A percentile compares a stretch with the other conserved stretches of the same genome.
phyloP scores from a whole-genome alignment of 495 filamentous ascomycete species.

The Hypoxylon fragiforme region DNA sequence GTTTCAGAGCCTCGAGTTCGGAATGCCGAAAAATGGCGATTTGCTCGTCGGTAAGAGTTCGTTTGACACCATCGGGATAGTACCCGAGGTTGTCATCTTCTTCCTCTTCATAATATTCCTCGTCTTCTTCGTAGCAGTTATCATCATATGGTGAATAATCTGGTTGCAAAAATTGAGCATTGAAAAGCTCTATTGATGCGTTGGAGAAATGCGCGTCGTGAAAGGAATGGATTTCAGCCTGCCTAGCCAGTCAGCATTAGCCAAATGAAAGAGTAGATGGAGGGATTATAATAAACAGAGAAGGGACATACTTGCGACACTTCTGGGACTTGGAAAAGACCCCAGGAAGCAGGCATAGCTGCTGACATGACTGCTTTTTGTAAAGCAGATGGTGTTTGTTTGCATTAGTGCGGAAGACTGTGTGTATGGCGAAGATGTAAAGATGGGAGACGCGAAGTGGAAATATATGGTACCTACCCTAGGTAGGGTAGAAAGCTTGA shows the following conservation, averaged over 20 bases:
- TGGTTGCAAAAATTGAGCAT: slow-evolving; percentile 48
- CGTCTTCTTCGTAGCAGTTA: slow-evolving; percentile 36
- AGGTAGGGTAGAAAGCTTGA: too few species aligned
- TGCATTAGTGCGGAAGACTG: too few species aligned
- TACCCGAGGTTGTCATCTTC: slow-evolving; percentile 81
- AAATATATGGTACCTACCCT: too few species aligned
- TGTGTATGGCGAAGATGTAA: too few species aligned
- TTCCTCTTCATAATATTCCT: slow-evolving; percentile 44
- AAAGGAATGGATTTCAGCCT: slow-evolving; percentile 77
- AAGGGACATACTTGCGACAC: slow-evolving; percentile 55
- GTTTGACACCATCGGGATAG: slow-evolving; percentile 85
- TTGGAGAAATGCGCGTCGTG: slow-evolving; percentile 66
- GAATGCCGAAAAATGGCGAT: slow-evolving; percentile 88
- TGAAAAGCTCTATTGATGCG: slow-evolving; percentile 50
- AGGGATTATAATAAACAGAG: not conserved
- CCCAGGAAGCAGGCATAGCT: slow-evolving; percentile 2
- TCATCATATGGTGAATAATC: slow-evolving; percentile 20
- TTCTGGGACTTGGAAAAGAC: slow-evolving; percentile 35
- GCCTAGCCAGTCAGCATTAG: slow-evolving; percentile 32
- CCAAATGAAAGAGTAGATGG: slow-evolving; percentile 5
- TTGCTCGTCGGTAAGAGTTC: slow-evolving; percentile 90
- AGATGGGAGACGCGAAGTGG: slow-evolving; percentile 2
- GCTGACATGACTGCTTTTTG: slow-evolving; percentile 27
- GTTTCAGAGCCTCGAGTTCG: slow-evolving; percentile 75
- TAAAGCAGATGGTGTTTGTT: too few species aligned